Conservation (phyloP, 2,329 filamentous ascomycete genomes). For the Ceratocystis huliohia region DNA sequence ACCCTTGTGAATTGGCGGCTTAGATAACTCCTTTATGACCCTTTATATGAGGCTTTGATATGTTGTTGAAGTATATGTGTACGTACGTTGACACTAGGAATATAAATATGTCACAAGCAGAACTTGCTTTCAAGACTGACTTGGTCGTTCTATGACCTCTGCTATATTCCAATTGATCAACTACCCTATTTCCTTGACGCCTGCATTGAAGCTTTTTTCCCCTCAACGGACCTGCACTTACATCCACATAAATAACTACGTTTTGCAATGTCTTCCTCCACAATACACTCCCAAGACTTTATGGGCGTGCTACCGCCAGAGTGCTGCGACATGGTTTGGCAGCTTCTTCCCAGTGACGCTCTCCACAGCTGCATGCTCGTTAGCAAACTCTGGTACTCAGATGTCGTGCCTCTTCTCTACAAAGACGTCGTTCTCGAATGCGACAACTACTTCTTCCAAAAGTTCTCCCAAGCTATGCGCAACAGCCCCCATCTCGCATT, state of each 20-base stretch:
- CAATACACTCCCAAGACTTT: constrained; percentile 14
- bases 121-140: neutral
- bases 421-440: constrained; percentile 13
- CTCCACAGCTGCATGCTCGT: constrained; percentile 10
- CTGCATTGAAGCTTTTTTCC: neutral
- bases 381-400: constrained; percentile 1
- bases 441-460: constrained; percentile 19
- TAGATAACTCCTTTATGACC: neutral
- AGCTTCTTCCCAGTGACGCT: constrained; percentile 7
- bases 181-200: no score
- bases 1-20: neutral
- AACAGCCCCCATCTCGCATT: constrained; percentile 11
- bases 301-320: constrained; percentile 13
- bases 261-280: neutral
- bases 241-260: neutral
- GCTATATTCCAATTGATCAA: neutral
- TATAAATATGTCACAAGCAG: neutral
- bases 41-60: no score
- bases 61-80: no score
- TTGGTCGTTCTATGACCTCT: neutral
- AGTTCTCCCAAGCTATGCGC: constrained; percentile 17
- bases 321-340: constrained; percentile 14
- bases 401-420: constrained; percentile 15
- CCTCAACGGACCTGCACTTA: neutral
- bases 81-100: no score